Base-by-base conservation (phyloP, 2,329 filamentous ascomycete genomes). In the Pseudocercospora eumusae region DNA sequence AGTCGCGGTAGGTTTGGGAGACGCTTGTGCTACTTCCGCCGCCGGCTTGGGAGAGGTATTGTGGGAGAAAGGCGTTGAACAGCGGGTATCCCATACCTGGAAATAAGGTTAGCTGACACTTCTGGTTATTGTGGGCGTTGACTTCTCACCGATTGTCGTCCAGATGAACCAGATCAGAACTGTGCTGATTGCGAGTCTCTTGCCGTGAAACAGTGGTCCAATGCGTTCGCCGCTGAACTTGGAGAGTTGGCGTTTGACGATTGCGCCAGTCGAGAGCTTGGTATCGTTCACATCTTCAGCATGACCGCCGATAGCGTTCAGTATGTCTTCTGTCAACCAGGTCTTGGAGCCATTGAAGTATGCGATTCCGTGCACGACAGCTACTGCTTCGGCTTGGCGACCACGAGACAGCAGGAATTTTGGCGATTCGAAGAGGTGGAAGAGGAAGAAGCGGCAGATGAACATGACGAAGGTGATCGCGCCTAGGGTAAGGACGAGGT, bases 51-150 rank as follows among this genome's bases (percentile, higher is more conserved):
- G 87, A 84, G 62, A 96, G 85, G 72, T 95, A 95, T 68, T 95
- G 90, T 0, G 92, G 92, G n/a, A 96, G 82, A 77, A 96, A 96
- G 57, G 90, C 89, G 75, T 95, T 95, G 83, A 93, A 96, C 1
- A 96, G 84, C 0, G 91, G 91, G 71, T 93, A 96, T 2, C 88
- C 91, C 86, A 96, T 89, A 63, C 27, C 27, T 28, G 27, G 27
- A 28, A 8, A 28, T 28, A 28, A 28, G 8, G 27, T 28, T 9
- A 28, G 27, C 27, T 28, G 27, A 28, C 8, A 28, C 4, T 28
- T 28, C 8, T 9, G 8, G 8, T 8, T 28, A 9, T 28, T 8
- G 3, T 28, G 8, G 27, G 27, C 27, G 8, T 28, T 28, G 27
- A 28, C 27, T 28, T 28, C 27, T 28, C 8, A 28, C 91, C 91